Base-by-base conservation (phyloP, 192 early-diverging fungal species). In the Spizellomyces punctatus region DNA sequence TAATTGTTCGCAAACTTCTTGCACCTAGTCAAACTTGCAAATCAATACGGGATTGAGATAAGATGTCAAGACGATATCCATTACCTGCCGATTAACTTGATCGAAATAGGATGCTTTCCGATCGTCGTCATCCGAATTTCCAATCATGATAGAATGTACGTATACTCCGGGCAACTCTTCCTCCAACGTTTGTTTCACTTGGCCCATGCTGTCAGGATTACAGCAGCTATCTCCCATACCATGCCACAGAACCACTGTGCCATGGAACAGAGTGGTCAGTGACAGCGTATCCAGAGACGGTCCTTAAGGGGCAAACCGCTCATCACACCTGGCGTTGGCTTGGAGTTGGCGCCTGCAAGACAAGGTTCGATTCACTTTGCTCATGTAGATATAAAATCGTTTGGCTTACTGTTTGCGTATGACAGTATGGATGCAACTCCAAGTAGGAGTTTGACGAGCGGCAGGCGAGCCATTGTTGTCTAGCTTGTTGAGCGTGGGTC, bases 31-130 rank as follows among this genome's bases (percentile, higher is more conserved):
- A 62, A 73, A 14, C 41, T 46, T 19, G 54, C 42, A 56, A 47
- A 41, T 56, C 47, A 61, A n/a, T 43, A 27, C 56, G 6, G 16
- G 22, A 74, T 14, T 47, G 16, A 17, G 42, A n/a, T 9, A n/a
- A 16, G 0, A 65, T n/a, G 10, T 22, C 8, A 61, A 45, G 10
- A 47, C 12, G 10, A 16, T 83, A 46, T 14, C n/a, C 16, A 63
- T 45, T 76, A 88, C 89, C 76, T 98, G 92, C 10, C 83, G 72
- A 69, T 89, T 88, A n/a, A 95, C 76, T 55, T 89, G 88, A 16
- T 94, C 96, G 81, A 96, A 95, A 81, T 93, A 99, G 0, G 91
- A 88, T 0, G 89, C 86, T 10, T 88, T 88, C 52, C 86, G 88
- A 69, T 99, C 96, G 1, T 90, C 86, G 16, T 86, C 76, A 9